Base-by-base conservation (phyloP, 192 early-diverging fungal genomes). In the Entrophospora sp. region DNA sequence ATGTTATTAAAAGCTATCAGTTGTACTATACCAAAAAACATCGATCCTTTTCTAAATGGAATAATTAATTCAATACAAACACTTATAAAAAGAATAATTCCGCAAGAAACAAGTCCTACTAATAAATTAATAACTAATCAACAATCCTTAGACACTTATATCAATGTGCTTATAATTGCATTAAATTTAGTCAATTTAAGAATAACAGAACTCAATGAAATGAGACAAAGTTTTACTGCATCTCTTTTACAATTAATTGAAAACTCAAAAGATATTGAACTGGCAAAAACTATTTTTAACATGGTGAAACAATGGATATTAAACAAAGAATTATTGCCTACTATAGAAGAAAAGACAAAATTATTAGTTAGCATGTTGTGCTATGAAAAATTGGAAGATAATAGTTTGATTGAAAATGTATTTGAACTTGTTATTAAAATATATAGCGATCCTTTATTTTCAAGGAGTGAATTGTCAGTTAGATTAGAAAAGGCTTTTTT, bases 401-500 rank as follows among this genome's bases (percentile, higher is more conserved):
- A 81, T 18, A 76, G 75, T 31, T 74, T 99, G 3, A 79, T 85
- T 27, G 88, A 94, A 64, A 84, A 89, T 46, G 98, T 93, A 66
- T 79, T 99, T 56, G 73, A 87, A 12, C 83, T 99, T n/a, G 92
- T 99, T 2, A 86, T 91, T 6, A 81, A 87, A 20, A 93, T 97
- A 28, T 99, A 98, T 77, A 88, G 75, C 48, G 84, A 90, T 37
- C 83, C 89, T 0, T 70, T 79, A 24, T 93, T 98, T 73, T 81
- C 86, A 14, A 81, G 91, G 51, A 87, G 94, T 9, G 97, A 99
- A 57, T 75, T 98, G 43, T 97, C 95, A 0, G 90, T 96, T 9
- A 82, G 90, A 9, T 75, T 99, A 3, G 97, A 99, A 72, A 83
- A 90, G 66, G 94, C 94, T 4, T 99, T 99, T 69, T 78, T 99